phyloP scores from a whole-genome alignment of 306 rosid genomes.

The Hippophae rhamnoides region DNA sequence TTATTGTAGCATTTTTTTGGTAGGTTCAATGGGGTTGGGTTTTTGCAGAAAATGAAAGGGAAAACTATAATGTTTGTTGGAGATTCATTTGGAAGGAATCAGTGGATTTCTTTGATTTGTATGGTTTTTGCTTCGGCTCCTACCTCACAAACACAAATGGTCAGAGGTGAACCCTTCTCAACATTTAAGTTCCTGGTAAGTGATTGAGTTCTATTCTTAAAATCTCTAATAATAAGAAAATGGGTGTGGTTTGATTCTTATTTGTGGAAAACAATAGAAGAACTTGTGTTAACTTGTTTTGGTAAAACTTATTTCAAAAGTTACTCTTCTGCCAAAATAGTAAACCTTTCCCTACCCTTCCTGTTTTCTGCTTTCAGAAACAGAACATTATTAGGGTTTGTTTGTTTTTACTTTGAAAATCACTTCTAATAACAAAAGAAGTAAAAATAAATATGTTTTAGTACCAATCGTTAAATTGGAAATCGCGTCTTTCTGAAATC shows the following conservation, averaged over 20 bases:
- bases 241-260: background rate
- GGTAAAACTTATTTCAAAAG: no score
- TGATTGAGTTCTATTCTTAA: background rate
- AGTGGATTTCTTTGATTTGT: constrained; percentile 88
- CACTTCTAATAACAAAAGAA: no score
- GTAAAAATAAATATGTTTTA: no score
- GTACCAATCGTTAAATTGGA: no score
- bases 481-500: no score
- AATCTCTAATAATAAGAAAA: background rate
- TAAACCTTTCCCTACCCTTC: no score
- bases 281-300: no score
- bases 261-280: background rate
- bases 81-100: constrained; percentile 80
- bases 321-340: no score
- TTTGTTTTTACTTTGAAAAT: no score
- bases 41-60: constrained; percentile 62
- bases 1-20: constrained; percentile 40
- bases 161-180: constrained; percentile 73
- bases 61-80: constrained; percentile 90
- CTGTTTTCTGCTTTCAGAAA: no score
- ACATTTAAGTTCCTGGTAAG: constrained; percentile 78
- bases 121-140: constrained; percentile 55
- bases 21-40: constrained; percentile 84
- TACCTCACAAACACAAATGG: constrained; percentile 51
- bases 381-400: no score